These are phyloP conservation scores for Neonectria punicea DNA, from an alignment of 2,329 filamentous ascomycete genomes.

Conservation along the genomic window DNA sequence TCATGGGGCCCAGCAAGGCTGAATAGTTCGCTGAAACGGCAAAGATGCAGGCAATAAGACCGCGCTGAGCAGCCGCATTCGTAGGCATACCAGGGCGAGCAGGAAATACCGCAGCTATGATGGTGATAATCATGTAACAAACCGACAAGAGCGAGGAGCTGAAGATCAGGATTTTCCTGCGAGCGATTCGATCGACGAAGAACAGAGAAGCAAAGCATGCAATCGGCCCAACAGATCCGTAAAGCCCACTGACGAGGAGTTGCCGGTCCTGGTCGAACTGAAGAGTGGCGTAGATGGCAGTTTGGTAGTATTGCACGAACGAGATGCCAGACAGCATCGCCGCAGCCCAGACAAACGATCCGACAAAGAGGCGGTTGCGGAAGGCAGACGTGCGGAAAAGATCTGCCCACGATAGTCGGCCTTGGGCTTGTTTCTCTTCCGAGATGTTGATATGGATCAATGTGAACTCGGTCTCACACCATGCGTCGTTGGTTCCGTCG, in stretches of 20 bases:
- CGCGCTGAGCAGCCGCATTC: slow-evolving; percentile 51
- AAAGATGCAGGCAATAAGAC: slow-evolving; percentile 54
- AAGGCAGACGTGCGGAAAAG: slow-evolving; percentile 49
- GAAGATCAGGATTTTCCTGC: slow-evolving; percentile 50
- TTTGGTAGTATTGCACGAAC: slow-evolving; percentile 56
- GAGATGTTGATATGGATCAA: slow-evolving; percentile 51
- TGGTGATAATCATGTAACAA: slow-evolving; percentile 53
- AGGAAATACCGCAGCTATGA: slow-evolving; percentile 51
- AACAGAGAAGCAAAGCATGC: slow-evolving; percentile 51
- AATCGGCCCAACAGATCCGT: slow-evolving; percentile 51
- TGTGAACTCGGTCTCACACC: slow-evolving; percentile 48
- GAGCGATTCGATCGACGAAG: slow-evolving; percentile 51
- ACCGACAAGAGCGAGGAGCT: slow-evolving; percentile 50
- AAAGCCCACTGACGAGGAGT: slow-evolving; percentile 53
- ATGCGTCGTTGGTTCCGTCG: slow-evolving; percentile 49
- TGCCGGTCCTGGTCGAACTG: slow-evolving; percentile 50
- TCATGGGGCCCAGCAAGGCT: slow-evolving; percentile 53
- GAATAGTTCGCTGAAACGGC: slow-evolving; percentile 48
- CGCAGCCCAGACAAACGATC: slow-evolving; percentile 53
- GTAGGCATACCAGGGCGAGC: slow-evolving; percentile 49
- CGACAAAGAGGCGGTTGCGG: slow-evolving; percentile 51
- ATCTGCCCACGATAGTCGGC: slow-evolving; percentile 46
- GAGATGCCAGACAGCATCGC: slow-evolving; percentile 55
- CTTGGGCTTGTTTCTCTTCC: slow-evolving; percentile 45
- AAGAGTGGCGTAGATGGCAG: slow-evolving; percentile 54